Evolutionary conservation across 768 basidiomycete species (phyloP), one percentile per base, ranked within the genome.

Genomic region (Phaeotremella fagi): DNA sequence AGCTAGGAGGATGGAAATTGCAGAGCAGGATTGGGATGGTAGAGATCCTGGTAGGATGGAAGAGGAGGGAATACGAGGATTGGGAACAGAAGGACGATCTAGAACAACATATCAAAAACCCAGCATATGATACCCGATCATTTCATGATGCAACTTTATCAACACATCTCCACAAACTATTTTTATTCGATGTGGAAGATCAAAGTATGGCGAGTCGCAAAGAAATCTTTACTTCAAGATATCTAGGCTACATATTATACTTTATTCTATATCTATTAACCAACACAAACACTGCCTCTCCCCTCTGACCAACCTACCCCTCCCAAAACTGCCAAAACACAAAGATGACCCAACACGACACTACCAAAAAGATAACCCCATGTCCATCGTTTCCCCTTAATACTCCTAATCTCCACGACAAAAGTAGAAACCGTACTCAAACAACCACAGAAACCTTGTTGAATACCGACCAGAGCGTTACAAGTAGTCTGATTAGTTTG

Each of bases 391-490:
- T 77, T 71, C 37, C 54, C 28, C 47, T 77, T 73, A 55, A 91
- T 75, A 36, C 81, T 80, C 28, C 78, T 75, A 20, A 88, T 71
- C 70, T 99, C 95, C 7, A 84, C 84, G 1, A 83, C 86, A 67
- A 98, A 94, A 16, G 92, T 98, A 72, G 87, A 90, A 62, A 99
- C 81, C 1, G 95, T 99, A 1, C 86, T 92, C 62, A 98, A 78
- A 76, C 90, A 91, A 11, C 91, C 95, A 70, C 92, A 97, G 69
- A 90, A 97, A 5, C 95, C 95, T 70, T 97, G 90, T 22, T 79
- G 78, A 31, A 98, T 75, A 1, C 90, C 92, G 67, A 88, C 85
- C 36, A 97, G 73, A 18, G 89, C 77, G 23, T 81, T 78, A 68
- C 92, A 95, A 28, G 81, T 78, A 54, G 79, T 57, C 1, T 7